Evolutionary conservation across 2,329 filamentous ascomycete genomes (phyloP), one percentile per base, ranked within the genome.

Genomic region (Monosporascus sp.): DNA sequence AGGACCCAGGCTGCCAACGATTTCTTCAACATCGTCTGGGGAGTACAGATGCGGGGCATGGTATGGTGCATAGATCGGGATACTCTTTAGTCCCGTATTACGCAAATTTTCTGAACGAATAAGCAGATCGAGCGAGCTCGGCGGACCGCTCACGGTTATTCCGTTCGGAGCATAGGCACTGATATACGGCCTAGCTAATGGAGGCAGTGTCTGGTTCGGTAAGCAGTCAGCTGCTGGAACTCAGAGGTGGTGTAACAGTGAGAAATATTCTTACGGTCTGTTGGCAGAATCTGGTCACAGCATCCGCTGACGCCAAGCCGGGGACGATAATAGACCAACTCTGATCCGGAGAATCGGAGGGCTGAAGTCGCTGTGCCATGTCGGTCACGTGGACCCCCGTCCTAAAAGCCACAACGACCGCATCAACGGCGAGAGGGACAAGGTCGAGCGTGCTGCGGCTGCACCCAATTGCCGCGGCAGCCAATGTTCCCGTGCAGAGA

Each of bases 11-110:
- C 40, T 27, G 3, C n/a, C 48, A 6, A 59, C 19, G 20, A 59
- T 50, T 14, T 55, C 55, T 3, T 57, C 53, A 11, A 65, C 56
- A 44, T 67, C 64, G 4, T 54, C 50, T 3, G 48, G 35, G 9
- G 53, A 58, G 50, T 61, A 68, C 9, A 68, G 55, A 50, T 68
- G 66, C 3, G 60, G 54, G 5, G 66, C 65, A 55, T 68, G 66
- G 46, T 63, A 67, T 27, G 64, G 66, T 8, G 56, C 65, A 26
- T 58, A 55, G 19, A 78, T 64, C 2, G 82, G 81, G n/a, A 82
- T 60, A 50, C 17, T 53, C 51, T 55, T 58, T 40, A 45, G 53
- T 24, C 43, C 38, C 11, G 63, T 53, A 26, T 52, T 55, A 5
- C 54, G 51, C 2, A 65, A 57, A 31, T 9, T 37, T 8, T 37